These are phyloP conservation scores for Ophiocordyceps unilateralis DNA, from an alignment of 2,329 filamentous ascomycete genomes.

Conservation along the genomic window DNA sequence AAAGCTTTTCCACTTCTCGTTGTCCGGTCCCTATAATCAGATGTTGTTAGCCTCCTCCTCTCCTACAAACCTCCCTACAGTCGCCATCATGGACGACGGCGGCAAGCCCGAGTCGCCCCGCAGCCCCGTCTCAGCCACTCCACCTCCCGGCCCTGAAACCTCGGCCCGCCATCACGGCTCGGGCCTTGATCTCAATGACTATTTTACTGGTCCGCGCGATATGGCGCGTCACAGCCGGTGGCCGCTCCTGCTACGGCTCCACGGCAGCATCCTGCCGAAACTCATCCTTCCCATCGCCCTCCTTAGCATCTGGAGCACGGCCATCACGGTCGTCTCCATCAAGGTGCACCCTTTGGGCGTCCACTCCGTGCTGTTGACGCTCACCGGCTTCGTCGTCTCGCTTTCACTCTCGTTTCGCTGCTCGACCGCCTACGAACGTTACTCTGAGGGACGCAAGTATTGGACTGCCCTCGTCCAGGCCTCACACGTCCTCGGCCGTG, in stretches of 20 bases:
- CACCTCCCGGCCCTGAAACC: not conserved
- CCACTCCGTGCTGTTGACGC: constrained; percentile 41
- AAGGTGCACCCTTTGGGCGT: constrained; percentile 20
- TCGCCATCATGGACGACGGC: not conserved
- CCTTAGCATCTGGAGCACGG: constrained; percentile 46
- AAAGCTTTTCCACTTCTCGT: no score
- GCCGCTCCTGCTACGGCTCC: constrained; percentile 58
- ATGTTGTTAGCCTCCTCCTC: no score
- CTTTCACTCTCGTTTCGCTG: constrained; percentile 62
- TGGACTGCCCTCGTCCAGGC: constrained; percentile 46
- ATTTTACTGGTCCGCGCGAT: constrained; percentile 50
- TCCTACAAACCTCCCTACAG: not conserved
- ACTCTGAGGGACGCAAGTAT: constrained; percentile 44
- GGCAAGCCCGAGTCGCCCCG: not conserved
- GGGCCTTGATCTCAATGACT: constrained; percentile 35
- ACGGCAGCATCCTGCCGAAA: constrained; percentile 58
- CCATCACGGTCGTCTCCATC: constrained; percentile 39
- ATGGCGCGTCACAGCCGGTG: constrained; percentile 60
- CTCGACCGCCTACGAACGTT: constrained; percentile 61
- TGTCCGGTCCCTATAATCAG: no score
- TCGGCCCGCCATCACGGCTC: constrained; percentile 7
- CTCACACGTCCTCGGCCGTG: constrained; percentile 49
- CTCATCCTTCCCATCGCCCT: constrained; percentile 53
- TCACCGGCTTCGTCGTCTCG: constrained; percentile 69
- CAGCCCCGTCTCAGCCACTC: not conserved